These are phyloP conservation scores for Trametes hirsuta DNA, from an alignment of 1,284 basidiomycete species.

Conservation along the genomic window DNA sequence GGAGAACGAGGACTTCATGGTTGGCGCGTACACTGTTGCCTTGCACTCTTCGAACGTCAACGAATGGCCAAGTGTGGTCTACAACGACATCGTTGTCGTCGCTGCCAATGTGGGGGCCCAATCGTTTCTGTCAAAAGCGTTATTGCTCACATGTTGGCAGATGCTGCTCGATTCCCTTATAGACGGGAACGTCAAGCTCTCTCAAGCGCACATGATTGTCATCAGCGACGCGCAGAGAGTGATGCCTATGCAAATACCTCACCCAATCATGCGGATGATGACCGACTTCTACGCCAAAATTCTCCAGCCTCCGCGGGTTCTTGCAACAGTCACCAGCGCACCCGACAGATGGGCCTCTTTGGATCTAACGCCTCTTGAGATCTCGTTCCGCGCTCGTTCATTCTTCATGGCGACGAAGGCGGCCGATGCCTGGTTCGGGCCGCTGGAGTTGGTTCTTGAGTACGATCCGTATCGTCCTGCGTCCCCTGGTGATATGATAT, in stretches of 20 bases:
- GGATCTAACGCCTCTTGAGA: slow-evolving; percentile 31
- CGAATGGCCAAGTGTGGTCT: slow-evolving; percentile 20
- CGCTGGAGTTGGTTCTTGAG: slow-evolving; percentile 49
- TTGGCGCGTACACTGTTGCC: slow-evolving; percentile 21
- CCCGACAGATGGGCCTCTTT: slow-evolving; percentile 42
- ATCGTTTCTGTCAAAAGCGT: neutral
- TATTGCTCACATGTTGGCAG: slow-evolving; percentile 20
- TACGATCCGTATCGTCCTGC: slow-evolving; percentile 37
- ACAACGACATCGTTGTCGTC: slow-evolving; percentile 25
- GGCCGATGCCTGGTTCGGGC: slow-evolving; percentile 24
- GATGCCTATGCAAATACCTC: slow-evolving; percentile 27
- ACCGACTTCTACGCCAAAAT: slow-evolving; percentile 45
- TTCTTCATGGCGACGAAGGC: slow-evolving; percentile 14
- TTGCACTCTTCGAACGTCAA: slow-evolving; percentile 18
- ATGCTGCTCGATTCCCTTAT: slow-evolving; percentile 34
- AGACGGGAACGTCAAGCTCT: slow-evolving; percentile 38
- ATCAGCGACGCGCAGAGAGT: slow-evolving; percentile 41
- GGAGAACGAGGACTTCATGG: slow-evolving; percentile 20
- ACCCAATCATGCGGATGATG: slow-evolving; percentile 47
- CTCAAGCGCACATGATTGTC: slow-evolving; percentile 47
- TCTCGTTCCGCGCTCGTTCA: slow-evolving; percentile 9
- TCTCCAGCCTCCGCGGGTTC: slow-evolving; percentile 41
- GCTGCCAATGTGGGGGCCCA: slow-evolving; percentile 19
- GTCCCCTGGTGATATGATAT: slow-evolving; percentile 36
- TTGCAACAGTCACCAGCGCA: slow-evolving; percentile 42